Base-by-base conservation (phyloP, 2,329 filamentous ascomycete species). In the Colletotrichum liriopes region DNA sequence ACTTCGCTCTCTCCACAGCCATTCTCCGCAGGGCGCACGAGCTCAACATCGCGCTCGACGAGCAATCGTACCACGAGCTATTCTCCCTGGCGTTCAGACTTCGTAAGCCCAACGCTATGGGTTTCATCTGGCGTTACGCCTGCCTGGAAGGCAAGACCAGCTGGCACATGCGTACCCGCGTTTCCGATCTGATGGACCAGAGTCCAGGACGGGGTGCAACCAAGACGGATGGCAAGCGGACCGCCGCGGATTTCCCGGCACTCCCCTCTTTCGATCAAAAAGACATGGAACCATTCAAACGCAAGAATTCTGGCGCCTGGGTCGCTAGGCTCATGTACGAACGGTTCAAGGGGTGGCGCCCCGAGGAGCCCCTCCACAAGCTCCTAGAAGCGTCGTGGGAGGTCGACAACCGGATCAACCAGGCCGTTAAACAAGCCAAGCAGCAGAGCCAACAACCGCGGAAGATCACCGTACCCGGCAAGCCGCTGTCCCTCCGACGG, bases 61-160 rank as follows among this genome's bases (percentile, higher is more conserved):
- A 74, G 6, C 54, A 77, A 18, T 82, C 82, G 0, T 86, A 84
- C 74, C 73, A 80, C 45, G 73, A 78, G 16, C 81, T 88, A 58
- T 82, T 85, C 69, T 72, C 77, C 8, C 76, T 85, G 32, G 81
- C 82, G 18, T 78, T 82, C 73, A 72, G 65, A 23, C 73, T 78
- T 3, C 79, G 78, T 49, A 78, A 81, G 26, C 78, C 80, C 14
- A 79, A 80, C 59, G 67, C 77, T 39, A 67, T 81, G 68, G 77
- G 77, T 65, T 73, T 79, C 64, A 59, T 82, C 43, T 84, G 79
- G 79, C 78, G 78, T 47, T 81, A 79, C 67, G 81, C 81, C 45
- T 76, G 75, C 37, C 49, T 81, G 11, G 63, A 72, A 7, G 75
- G 76, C 29, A 65, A 73, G 32, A 77, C 79, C 5, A 77, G 54